Conservation (phyloP, 768 basidiomycete genomes). For the Lactifluus rugatus region DNA sequence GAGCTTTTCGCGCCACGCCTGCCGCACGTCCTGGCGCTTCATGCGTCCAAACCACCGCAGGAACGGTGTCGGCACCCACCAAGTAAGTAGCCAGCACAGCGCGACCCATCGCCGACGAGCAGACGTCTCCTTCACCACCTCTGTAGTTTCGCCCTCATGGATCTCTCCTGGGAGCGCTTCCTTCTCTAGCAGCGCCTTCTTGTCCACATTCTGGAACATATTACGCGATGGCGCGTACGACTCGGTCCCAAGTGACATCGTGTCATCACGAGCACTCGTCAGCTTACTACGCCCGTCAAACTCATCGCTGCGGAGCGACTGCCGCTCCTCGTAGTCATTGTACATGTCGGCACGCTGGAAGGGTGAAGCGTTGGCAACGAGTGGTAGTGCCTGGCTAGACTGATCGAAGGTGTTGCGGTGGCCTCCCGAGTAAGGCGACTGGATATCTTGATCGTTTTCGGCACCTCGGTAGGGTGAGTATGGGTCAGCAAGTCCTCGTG, state of each 20-base stretch:
- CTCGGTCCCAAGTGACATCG: slow-evolving; percentile 77
- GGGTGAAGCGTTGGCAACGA: slow-evolving; percentile 74
- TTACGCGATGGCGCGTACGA: slow-evolving; percentile 90
- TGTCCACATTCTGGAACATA: slow-evolving; percentile 86
- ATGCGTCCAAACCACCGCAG: slow-evolving; percentile 73
- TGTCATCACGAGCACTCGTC: slow-evolving; percentile 70
- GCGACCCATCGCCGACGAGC: slow-evolving; percentile 82
- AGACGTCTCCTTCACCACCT: slow-evolving; percentile 74
- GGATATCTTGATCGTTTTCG: slow-evolving; percentile 32
- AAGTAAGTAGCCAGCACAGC: slow-evolving; percentile 84
- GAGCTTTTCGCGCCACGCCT: slow-evolving; percentile 97
- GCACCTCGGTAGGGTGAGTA: slow-evolving; percentile 69
- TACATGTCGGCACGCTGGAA: slow-evolving; percentile 71
- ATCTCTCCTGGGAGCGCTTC: slow-evolving; percentile 79
- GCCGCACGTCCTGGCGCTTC: slow-evolving; percentile 88
- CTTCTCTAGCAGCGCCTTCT: slow-evolving; percentile 64
- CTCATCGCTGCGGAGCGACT: slow-evolving; percentile 66
- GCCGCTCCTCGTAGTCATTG: slow-evolving; percentile 68
- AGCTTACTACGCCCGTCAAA: slow-evolving; percentile 72
- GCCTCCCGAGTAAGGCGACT: slow-evolving; percentile 30
- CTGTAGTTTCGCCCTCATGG: slow-evolving; percentile 79
- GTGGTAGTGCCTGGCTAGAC: slow-evolving; percentile 70
- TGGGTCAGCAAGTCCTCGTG: slow-evolving; percentile 49
- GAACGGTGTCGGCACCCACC: slow-evolving; percentile 72
- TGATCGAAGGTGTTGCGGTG: slow-evolving; percentile 39